phyloP scores from a whole-genome alignment of 768 basidiomycete species.

The Pleurotus tuoliensis region DNA sequence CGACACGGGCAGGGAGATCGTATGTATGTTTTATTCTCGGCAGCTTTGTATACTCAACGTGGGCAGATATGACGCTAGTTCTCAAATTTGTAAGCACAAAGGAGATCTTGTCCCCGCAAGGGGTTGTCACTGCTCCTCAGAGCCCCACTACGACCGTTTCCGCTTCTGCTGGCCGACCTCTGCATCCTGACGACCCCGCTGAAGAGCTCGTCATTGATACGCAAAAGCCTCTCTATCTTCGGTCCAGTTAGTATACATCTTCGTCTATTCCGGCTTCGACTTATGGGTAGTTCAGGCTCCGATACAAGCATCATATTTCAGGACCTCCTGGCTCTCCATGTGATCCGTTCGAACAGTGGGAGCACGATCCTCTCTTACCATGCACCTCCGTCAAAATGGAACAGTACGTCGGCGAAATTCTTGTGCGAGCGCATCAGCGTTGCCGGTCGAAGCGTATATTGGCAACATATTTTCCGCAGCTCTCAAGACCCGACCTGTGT shows the following conservation, averaged over 20 bases:
- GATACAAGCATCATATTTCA: conserved; percentile 26
- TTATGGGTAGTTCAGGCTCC: not conserved
- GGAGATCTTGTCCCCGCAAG: not conserved
- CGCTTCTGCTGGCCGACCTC: not conserved
- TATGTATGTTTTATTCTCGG: conserved; percentile 20
- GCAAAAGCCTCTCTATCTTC: conserved; percentile 41
- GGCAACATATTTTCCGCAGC: conserved; percentile 37
- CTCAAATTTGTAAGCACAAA: conserved; percentile 3
- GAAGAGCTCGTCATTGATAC: conserved; percentile 43
- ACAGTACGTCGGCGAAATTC: conserved; percentile 28
- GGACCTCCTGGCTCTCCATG: conserved; percentile 52
- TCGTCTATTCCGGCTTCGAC: not conserved
- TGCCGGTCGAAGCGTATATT: conserved; percentile 40
- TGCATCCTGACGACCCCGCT: conserved; percentile 10
- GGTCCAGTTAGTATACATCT: conserved; percentile 26
- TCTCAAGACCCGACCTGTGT: conserved; percentile 52
- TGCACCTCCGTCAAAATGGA: conserved; percentile 24
- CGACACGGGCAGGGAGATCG: conserved; percentile 30
- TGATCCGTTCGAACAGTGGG: conserved; percentile 36
- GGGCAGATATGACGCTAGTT: not conserved
- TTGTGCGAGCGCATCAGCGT: conserved; percentile 34
- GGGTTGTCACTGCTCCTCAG: not conserved
- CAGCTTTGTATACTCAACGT: not conserved
- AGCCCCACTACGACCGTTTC: not conserved
- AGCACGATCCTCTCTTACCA: conserved; percentile 46